These are phyloP conservation scores for Daedaleopsis nitida DNA, from an alignment of 768 basidiomycete genomes.

Conservation along the genomic window DNA sequence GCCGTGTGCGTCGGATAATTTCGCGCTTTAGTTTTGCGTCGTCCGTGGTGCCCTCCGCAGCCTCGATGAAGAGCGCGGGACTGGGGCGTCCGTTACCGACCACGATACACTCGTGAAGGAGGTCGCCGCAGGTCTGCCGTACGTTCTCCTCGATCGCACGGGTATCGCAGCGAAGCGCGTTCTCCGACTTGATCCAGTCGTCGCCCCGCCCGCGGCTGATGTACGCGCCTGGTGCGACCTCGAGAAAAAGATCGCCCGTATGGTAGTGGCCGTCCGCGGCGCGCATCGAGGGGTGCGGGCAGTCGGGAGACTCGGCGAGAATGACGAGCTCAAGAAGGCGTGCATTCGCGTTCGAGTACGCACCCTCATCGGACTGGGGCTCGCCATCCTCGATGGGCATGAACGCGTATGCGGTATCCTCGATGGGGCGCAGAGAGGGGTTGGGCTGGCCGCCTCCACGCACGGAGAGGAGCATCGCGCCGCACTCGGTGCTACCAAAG, in stretches of 20 bases:
- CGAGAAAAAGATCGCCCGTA: constrained; percentile 75
- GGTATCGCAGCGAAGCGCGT: constrained; percentile 71
- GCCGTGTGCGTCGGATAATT: constrained; percentile 65
- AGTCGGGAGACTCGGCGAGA: constrained; percentile 61
- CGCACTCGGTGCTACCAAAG: constrained; percentile 77
- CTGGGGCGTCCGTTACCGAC: constrained; percentile 73
- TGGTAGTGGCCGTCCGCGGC: constrained; percentile 66
- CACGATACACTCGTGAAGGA: constrained; percentile 70
- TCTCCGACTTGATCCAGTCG: constrained; percentile 81
- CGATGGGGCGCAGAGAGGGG: constrained; percentile 25
- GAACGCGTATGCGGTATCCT: constrained; percentile 34
- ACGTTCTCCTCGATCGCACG: constrained; percentile 66
- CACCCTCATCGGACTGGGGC: constrained; percentile 38
- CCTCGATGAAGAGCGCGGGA: constrained; percentile 70
- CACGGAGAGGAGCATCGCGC: constrained; percentile 61
- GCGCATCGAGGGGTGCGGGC: constrained; percentile 59
- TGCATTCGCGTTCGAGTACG: constrained; percentile 52
- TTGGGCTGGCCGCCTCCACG: constrained; percentile 38
- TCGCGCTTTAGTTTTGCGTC: constrained; percentile 59
- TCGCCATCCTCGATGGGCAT: constrained; percentile 43
- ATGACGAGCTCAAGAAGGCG: constrained; percentile 66
- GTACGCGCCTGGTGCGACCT: constrained; percentile 56
- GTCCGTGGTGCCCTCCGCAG: constrained; percentile 47
- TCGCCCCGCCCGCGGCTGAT: constrained; percentile 69
- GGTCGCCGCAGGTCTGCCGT: constrained; percentile 56